phyloP scores from a whole-genome alignment of 768 basidiomycete genomes.

The Amanita jacksonii region DNA sequence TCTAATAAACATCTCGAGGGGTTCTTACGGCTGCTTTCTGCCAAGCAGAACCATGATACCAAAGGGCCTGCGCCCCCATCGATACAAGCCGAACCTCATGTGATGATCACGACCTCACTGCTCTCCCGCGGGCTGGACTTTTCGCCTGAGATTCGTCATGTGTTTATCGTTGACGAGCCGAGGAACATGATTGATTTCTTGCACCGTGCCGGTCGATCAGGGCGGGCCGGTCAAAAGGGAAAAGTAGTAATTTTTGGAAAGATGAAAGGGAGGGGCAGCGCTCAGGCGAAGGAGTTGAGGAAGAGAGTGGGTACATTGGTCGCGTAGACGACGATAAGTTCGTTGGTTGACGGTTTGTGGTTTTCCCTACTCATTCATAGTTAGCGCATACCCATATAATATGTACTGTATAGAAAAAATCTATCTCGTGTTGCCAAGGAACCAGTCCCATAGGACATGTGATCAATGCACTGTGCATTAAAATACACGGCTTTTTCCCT shows the following conservation, averaged over 20 bases:
- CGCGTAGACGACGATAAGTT: background rate
- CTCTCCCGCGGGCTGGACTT: conserved; percentile 90
- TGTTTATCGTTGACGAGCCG: conserved; percentile 84
- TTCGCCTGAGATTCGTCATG: conserved; percentile 62
- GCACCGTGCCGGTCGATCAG: conserved; percentile 82
- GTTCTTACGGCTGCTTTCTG: conserved; percentile 42
- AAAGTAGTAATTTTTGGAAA: conserved; percentile 75
- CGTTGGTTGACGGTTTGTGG: background rate
- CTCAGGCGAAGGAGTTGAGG: conserved; percentile 39
- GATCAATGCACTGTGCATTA: too few species aligned
- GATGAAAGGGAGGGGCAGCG: conserved; percentile 52
- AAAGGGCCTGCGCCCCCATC: conserved; percentile 6
- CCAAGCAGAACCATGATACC: conserved; percentile 8
- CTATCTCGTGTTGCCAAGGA: too few species aligned
- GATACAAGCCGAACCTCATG: conserved; percentile 33
- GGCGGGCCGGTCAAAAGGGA: conserved; percentile 60
- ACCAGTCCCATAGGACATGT: too few species aligned
- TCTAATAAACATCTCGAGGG: conserved; percentile 69
- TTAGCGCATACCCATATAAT: background rate
- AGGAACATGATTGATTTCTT: conserved; percentile 87
- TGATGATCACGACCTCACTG: conserved; percentile 84
- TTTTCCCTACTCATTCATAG: background rate
- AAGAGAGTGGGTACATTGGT: conserved; percentile 26
- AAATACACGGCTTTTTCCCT: too few species aligned
- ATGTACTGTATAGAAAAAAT: background rate